phyloP scores from a whole-genome alignment of 2,329 filamentous ascomycete genomes.

The Fusarium chlamydosporum region DNA sequence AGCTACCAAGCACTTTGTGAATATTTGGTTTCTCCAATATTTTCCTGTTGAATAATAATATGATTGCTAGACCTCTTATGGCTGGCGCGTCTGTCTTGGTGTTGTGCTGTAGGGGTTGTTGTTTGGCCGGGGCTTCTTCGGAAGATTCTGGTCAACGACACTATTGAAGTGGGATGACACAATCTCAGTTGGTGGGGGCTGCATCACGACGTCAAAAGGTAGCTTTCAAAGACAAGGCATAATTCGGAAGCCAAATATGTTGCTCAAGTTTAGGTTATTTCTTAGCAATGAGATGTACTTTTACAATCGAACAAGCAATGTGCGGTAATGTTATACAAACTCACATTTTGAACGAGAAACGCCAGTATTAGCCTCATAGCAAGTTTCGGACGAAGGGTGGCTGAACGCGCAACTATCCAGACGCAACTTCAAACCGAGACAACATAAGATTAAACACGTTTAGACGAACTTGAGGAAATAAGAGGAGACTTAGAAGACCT shows the following conservation, averaged over 20 bases:
- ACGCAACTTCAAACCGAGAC: neutral
- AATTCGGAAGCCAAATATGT: neutral
- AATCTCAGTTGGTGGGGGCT: conserved; percentile 23
- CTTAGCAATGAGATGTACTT: too few species aligned
- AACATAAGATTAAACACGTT: neutral
- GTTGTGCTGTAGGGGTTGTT: conserved; percentile 16
- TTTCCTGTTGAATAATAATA: neutral
- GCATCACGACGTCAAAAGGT: conserved; percentile 18
- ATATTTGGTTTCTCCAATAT: neutral
- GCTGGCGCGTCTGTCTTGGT: conserved; percentile 2
- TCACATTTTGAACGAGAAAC: neutral
- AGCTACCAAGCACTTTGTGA: conserved; percentile 8
- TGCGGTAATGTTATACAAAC: neutral
- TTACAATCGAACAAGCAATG: neutral
- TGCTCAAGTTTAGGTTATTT: too few species aligned
- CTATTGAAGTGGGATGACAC: conserved; percentile 27
- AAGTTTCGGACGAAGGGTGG: neutral
- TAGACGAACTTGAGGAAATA: too few species aligned
- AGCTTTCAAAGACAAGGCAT: neutral
- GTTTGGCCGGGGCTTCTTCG: conserved; percentile 36
- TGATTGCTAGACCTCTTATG: neutral
- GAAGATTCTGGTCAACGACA: conserved; percentile 10
- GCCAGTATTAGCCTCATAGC: neutral
- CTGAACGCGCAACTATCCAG: neutral
- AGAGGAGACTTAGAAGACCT: neutral